These are phyloP conservation scores for Irpex sp. DNA, from an alignment of 1,284 basidiomycete species.

Conservation along the genomic window DNA sequence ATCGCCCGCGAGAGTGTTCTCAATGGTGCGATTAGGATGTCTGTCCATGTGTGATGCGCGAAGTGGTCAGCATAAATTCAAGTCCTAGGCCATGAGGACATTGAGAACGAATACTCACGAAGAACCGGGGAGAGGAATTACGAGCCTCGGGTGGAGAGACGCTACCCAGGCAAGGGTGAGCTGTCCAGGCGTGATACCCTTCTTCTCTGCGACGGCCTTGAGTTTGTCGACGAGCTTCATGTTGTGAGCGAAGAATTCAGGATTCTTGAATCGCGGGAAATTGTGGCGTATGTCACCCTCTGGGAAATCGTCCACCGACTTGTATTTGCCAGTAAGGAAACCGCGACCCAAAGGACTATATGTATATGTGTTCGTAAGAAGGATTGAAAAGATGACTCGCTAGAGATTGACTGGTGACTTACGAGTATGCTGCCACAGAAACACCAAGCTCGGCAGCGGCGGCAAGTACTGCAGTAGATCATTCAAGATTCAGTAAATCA, in stretches of 20 bases:
- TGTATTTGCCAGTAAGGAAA: slow-evolving; percentile 60
- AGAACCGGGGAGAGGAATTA: slow-evolving; percentile 65
- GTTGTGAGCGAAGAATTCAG: slow-evolving; percentile 63
- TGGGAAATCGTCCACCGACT: slow-evolving; percentile 52
- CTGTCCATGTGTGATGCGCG: slow-evolving; percentile 20
- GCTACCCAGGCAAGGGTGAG: slow-evolving; percentile 72
- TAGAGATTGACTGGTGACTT: slow-evolving; percentile 25
- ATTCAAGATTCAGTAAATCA: slow-evolving; percentile 8
- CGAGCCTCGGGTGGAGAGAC: slow-evolving; percentile 47
- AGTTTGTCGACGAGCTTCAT: slow-evolving; percentile 60
- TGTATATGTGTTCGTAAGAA: neutral
- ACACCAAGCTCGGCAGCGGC: slow-evolving; percentile 27
- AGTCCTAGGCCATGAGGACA: neutral
- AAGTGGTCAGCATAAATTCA: too few relatives aligned
- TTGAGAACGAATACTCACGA: slow-evolving; percentile 42
- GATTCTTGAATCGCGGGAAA: slow-evolving; percentile 43
- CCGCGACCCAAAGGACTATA: slow-evolving; percentile 61
- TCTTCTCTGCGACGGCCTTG: slow-evolving; percentile 53
- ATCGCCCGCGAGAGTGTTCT: slow-evolving; percentile 54
- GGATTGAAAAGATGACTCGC: neutral
- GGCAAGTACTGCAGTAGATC: too few relatives aligned
- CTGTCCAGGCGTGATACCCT: slow-evolving; percentile 62
- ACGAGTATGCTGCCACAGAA: slow-evolving; percentile 63
- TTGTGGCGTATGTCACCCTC: slow-evolving; percentile 43
- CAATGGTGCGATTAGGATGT: slow-evolving; percentile 45